phyloP scores from a whole-genome alignment of 2,329 filamentous ascomycete genomes.

The Xylaria sp. region DNA sequence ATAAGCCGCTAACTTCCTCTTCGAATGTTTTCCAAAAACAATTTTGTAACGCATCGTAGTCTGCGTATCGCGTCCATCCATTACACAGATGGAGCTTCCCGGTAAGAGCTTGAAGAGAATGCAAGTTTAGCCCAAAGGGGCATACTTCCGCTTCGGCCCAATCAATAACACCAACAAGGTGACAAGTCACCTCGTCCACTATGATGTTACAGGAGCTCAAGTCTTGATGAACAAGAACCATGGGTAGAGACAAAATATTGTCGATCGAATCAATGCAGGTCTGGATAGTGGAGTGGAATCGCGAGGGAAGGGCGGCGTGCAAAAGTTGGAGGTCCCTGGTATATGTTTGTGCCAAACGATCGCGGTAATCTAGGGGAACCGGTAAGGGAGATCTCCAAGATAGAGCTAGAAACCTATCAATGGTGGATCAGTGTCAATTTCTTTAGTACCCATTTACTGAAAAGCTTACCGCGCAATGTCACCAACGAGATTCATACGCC shows the following conservation, averaged over 20 bases:
- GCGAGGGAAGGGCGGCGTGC: constrained; percentile 49
- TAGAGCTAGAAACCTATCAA: constrained; percentile 14
- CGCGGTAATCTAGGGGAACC: constrained; percentile 41
- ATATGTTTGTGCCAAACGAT: neutral
- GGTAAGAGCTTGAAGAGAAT: constrained; percentile 47
- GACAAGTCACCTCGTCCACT: constrained; percentile 52
- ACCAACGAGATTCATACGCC: constrained; percentile 11
- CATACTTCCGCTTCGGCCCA: constrained; percentile 55
- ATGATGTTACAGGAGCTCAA: constrained; percentile 55
- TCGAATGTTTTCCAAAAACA: constrained; percentile 49
- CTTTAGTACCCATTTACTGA: neutral
- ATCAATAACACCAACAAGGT: constrained; percentile 55
- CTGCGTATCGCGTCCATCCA: constrained; percentile 52
- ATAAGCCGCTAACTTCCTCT: constrained; percentile 48
- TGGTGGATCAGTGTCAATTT: neutral
- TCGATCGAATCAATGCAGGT: constrained; percentile 42
- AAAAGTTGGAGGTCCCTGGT: constrained; percentile 50
- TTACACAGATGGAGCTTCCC: constrained; percentile 51
- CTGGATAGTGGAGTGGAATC: constrained; percentile 51
- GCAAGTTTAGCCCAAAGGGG: constrained; percentile 55
- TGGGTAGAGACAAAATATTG: constrained; percentile 53
- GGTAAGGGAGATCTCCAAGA: constrained; percentile 6
- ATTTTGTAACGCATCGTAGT: constrained; percentile 44
- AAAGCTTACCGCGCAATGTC: constrained; percentile 8
- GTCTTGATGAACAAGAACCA: constrained; percentile 55